Percentiles rank a stretch among this genome's conserved stretches.
phyloP scores from a whole-genome alignment of 208 protist species.

The Crithidia sp. region DNA sequence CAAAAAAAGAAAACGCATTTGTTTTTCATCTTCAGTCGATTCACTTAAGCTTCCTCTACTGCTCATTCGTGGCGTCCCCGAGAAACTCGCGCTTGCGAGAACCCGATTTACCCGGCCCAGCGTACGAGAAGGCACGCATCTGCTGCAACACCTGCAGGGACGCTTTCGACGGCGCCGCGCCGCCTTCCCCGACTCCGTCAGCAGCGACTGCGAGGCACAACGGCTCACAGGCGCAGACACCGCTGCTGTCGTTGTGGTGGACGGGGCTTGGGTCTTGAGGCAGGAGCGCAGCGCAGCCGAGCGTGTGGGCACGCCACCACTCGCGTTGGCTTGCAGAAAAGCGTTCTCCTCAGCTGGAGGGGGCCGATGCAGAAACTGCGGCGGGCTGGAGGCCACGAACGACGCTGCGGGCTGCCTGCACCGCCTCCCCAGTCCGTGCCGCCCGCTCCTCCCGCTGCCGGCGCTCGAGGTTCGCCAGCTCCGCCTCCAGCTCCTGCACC shows the following conservation, averaged over 20 bases:
- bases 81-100: slow-evolving; percentile 73
- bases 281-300: slow-evolving; percentile 56
- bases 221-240: slow-evolving; percentile 61
- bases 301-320: slow-evolving; percentile 42
- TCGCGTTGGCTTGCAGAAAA: slow-evolving; percentile 51
- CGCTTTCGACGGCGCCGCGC: slow-evolving; percentile 1
- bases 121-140: slow-evolving; percentile 70
- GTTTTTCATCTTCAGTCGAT: too few relatives aligned
- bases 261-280: slow-evolving; percentile 32
- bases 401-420: slow-evolving; percentile 31
- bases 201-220: slow-evolving; percentile 56
- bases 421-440: slow-evolving; percentile 44
- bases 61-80: slow-evolving; percentile 71
- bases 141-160: slow-evolving; percentile 40
- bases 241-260: slow-evolving; percentile 12
- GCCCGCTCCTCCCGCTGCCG: slow-evolving; percentile 52
- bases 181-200: slow-evolving; percentile 22
- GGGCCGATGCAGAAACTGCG: slow-evolving; percentile 3
- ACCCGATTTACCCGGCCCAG: slow-evolving; percentile 37
- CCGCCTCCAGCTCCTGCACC: slow-evolving; percentile 57
- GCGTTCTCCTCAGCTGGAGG: slow-evolving; percentile 34
- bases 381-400: slow-evolving; percentile 29
- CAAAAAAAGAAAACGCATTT: background rate
- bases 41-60: slow-evolving; percentile 6
- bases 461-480: slow-evolving; percentile 54